Conservation (phyloP, 129 eudicot genomes). For the Pulicaria dysenterica region DNA sequence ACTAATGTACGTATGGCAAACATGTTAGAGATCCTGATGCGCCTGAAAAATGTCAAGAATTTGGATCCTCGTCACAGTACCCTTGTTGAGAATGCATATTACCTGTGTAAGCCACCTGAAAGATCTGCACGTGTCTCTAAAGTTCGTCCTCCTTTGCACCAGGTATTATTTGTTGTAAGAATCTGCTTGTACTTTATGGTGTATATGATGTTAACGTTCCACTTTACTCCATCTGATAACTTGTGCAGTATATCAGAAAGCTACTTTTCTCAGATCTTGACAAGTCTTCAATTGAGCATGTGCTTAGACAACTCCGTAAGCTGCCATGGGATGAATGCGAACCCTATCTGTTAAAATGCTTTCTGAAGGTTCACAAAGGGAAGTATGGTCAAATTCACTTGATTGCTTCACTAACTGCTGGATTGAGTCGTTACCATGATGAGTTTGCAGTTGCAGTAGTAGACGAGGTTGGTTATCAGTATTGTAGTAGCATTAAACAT, state of each 20-base stretch:
- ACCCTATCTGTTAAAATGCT: slow-evolving; percentile 78
- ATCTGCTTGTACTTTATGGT: slow-evolving; percentile 1
- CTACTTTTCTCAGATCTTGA: slow-evolving; percentile 91
- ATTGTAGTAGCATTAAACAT: background rate
- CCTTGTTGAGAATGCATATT: slow-evolving; percentile 96
- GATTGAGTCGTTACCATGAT: slow-evolving; percentile 95
- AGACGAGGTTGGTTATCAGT: slow-evolving; percentile 69
- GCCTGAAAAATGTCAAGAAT: slow-evolving; percentile 89
- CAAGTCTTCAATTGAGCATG: slow-evolving; percentile 86
- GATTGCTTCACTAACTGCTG: slow-evolving; percentile 96
- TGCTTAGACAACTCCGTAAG: slow-evolving; percentile 92
- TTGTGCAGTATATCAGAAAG: slow-evolving; percentile 86
- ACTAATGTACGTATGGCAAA: slow-evolving; percentile 91
- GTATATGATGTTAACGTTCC: background rate
- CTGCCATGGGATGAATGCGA: slow-evolving; percentile 96
- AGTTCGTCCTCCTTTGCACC: slow-evolving; percentile 95
- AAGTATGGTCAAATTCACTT: slow-evolving; percentile 97
- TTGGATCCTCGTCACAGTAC: slow-evolving; percentile 98
- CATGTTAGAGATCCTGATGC: slow-evolving; percentile 97
- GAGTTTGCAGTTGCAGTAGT: slow-evolving; percentile 92
- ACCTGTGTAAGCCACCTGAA: slow-evolving; percentile 96
- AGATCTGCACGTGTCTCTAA: slow-evolving; percentile 92
- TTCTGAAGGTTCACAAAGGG: slow-evolving; percentile 93
- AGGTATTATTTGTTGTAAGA: slow-evolving; percentile 48
- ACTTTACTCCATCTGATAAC: slow-evolving; percentile 29